Evolutionary conservation across 1,284 basidiomycete genomes (phyloP), one percentile per base, ranked within the genome.

Genomic region (Amylostereum areolatum): DNA sequence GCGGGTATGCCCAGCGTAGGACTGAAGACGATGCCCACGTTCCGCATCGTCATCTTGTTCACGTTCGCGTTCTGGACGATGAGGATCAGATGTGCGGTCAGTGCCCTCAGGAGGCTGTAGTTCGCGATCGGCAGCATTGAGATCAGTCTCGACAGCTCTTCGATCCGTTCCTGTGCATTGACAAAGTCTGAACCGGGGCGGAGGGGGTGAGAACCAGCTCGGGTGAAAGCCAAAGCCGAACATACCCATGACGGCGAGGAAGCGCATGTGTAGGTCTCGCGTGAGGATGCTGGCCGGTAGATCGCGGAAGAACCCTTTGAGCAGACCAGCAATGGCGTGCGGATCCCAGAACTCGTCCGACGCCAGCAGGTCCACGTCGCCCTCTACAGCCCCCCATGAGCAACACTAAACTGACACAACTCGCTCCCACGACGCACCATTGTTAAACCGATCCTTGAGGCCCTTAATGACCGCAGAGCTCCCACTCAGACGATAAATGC

Each of bases 1-100:
- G 93, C 94, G 11, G 94, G 94, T 57, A 97, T 96, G 34, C 92
- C 92, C 6, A 97, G 75, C 1, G 94, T 97, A 3, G 95, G 94
- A 55, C 90, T 93, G 69, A 97, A 97, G 30, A 99, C 96, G 54
- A 99, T 99, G 24, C 95, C 94, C 29, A 99, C 92, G 63, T 99
- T 99, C 33, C 95, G 84, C 81, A 99, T 87, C 41, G 90, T 97
- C 97, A 99, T 99, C 77, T 97, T 99, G 81, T 98, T 98, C 52
- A 88, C 73, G 41, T 80, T 65, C 12, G 92, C 81, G 64, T 97
- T 93, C 66, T 93, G 86, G 43, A 97, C 93, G 59, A 99, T 91
- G 49, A 95, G 78, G 61, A 97, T 97, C 50, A 99, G 75, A 67
- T 99, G 95, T n/a, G 93, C 90, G 9, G 91, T 94, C 47, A 98